Evolutionary conservation across 2,329 filamentous ascomycete species (phyloP).

Genomic region (Mollisia scopiformis): DNA sequence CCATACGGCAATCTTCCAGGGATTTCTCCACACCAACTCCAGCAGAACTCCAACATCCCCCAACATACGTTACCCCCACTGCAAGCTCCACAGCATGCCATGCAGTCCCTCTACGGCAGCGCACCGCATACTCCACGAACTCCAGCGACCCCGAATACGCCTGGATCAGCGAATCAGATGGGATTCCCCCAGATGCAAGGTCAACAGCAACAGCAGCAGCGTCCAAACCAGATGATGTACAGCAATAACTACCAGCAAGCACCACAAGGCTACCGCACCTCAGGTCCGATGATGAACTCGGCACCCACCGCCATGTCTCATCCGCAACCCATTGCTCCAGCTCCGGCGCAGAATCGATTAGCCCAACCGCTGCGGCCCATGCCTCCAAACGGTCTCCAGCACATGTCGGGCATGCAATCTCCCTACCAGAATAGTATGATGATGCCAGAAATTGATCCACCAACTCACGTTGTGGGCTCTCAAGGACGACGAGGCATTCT

Average conservation of each 20-base stretch:
- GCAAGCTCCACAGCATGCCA: slow-evolving; percentile 48
- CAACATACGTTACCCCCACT: slow-evolving; percentile 60
- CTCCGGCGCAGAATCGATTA: slow-evolving; percentile 58
- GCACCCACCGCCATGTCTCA: slow-evolving; percentile 68
- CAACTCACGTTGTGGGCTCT: slow-evolving; percentile 91
- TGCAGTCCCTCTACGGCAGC: slow-evolving; percentile 57
- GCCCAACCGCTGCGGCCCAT: slow-evolving; percentile 68
- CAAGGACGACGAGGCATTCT: slow-evolving; percentile 91
- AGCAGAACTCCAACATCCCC: slow-evolving; percentile 45
- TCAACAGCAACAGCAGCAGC: slow-evolving; percentile 25
- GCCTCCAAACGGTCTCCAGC: slow-evolving; percentile 65
- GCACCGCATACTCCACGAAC: slow-evolving; percentile 60
- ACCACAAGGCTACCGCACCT: slow-evolving; percentile 51
- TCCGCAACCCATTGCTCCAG: slow-evolving; percentile 76
- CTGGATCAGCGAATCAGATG: slow-evolving; percentile 57
- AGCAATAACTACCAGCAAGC: slow-evolving; percentile 31
- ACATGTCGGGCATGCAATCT: slow-evolving; percentile 56
- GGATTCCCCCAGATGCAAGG: slow-evolving; percentile 52
- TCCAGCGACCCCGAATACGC: slow-evolving; percentile 64
- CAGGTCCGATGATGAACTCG: slow-evolving; percentile 67
- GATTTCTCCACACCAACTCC: slow-evolving; percentile 40
- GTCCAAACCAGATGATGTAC: slow-evolving; percentile 34
- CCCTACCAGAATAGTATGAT: slow-evolving; percentile 64
- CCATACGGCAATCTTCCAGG: slow-evolving; percentile 35
- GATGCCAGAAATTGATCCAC: slow-evolving; percentile 62